Evolutionary conservation across 2,329 filamentous ascomycete genomes (phyloP).

Genomic region (Corynespora cassiicola): DNA sequence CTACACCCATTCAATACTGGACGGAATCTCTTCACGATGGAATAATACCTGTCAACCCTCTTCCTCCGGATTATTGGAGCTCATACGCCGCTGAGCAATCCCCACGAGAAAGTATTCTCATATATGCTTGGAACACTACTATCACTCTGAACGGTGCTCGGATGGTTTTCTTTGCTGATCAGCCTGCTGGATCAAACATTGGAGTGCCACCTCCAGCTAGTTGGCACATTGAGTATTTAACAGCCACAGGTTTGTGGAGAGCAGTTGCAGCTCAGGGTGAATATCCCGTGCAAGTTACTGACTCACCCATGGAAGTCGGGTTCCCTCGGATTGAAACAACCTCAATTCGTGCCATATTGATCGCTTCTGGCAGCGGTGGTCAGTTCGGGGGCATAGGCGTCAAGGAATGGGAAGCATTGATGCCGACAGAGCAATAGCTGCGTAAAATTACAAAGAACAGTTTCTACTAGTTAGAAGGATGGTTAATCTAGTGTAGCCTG

Average conservation of each 20-base stretch:
- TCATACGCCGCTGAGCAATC: constrained; percentile 42
- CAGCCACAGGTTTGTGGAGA: constrained; percentile 5
- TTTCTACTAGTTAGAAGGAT: no score
- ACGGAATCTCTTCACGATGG: constrained; percentile 43
- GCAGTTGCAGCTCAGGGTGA: constrained; percentile 22
- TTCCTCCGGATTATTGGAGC: constrained; percentile 49
- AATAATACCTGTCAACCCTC: constrained; percentile 34
- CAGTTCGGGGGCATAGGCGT: constrained; percentile 15
- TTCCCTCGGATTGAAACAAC: constrained; percentile 20
- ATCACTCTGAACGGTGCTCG: constrained; percentile 28
- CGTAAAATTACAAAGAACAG: no score
- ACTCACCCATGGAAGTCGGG: constrained; percentile 33
- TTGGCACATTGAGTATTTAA: constrained; percentile 19
- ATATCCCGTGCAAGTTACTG: constrained; percentile 32
- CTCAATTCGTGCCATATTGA: constrained; percentile 9
- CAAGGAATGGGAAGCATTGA: constrained; percentile 18
- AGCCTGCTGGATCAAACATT: constrained; percentile 12
- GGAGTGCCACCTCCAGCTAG: constrained; percentile 18
- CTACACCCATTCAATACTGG: constrained; percentile 49
- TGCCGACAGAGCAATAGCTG: constrained; percentile 11
- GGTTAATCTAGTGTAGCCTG: no score
- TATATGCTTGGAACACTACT: constrained; percentile 36
- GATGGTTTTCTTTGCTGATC: constrained; percentile 20
- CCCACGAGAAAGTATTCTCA: constrained; percentile 36
- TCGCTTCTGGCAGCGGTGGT: constrained; percentile 9